Evolutionary conservation across 2,329 filamentous ascomycete species (phyloP), one percentile per base, ranked within the genome.

Genomic region (Fusarium sp.): DNA sequence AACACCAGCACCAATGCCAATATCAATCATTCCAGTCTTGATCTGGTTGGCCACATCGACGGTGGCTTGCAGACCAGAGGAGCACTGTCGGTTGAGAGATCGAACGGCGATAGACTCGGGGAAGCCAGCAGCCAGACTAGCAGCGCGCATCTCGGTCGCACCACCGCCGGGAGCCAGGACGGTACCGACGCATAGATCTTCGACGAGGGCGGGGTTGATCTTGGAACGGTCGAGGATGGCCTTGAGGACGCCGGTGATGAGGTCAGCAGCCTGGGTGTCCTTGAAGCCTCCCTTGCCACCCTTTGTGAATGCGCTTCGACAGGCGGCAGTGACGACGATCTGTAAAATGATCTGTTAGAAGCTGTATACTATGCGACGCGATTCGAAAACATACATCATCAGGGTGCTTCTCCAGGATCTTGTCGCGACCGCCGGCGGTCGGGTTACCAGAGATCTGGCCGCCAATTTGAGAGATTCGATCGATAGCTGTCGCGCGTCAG

Each of bases 11-110:
- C 96, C 97, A 77, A 98, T 91, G 78, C 97, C 97, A 72, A 98
- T 86, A 76, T 98, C 96, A 80, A 98, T 98, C 93, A 98, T 97
- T 79, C 95, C 97, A 6, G 91, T 83, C 80, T 90, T 91, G 85
- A 99, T 97, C 78, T 94, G 94, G 87, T 98, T 97, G 76, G 96
- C 96, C 80, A 98, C 93, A 82, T 98, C 96, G 69, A 97, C 93
- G 80, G 94, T 95, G 27, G 97, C 96, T 85, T 98, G 95, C 33
- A 98, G 90, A 63, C 97, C 96, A 43, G 93, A 95, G 15, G 94
- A 97, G 87, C 97, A 99, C 86, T 98, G 96, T 80, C 97, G 89
- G 89, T 98, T 99, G 83, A 98, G 86, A 68, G 92, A 91, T 85
- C 94, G 95, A 67, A 97, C 93, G n/a, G 95, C 93, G 6, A 95